Percentiles rank a stretch among this genome's conserved stretches.
phyloP scores from a whole-genome alignment of 345 rosid species.

The Fremontodendron californicum region DNA sequence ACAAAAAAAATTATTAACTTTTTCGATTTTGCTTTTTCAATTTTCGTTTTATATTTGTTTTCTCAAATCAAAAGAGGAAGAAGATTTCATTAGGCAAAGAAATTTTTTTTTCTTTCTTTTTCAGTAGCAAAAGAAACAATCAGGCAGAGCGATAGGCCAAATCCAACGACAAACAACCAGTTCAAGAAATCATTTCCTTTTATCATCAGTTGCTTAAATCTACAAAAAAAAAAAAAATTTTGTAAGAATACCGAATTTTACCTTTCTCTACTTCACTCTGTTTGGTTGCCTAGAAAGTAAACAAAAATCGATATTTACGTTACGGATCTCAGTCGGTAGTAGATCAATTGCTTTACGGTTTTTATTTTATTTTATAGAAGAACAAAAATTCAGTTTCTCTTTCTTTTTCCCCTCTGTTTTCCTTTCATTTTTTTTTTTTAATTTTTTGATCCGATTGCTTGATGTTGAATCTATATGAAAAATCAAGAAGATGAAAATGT shows the following conservation, averaged over 20 bases:
- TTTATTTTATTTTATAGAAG: background rate
- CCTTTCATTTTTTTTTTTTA: background rate
- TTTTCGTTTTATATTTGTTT: background rate
- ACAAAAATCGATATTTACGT: background rate
- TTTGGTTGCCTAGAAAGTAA: conserved; percentile 8
- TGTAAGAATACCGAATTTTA: background rate
- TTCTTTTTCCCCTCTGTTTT: background rate
- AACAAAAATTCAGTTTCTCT: background rate
- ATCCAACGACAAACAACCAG: background rate
- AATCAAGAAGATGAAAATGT: too few relatives aligned
- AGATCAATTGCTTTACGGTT: background rate
- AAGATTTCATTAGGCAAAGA: background rate
- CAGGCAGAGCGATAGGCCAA: background rate
- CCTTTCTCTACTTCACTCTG: background rate
- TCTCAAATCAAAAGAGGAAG: background rate
- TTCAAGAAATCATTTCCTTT: background rate
- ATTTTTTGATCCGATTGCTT: conserved; percentile 1
- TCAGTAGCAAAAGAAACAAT: background rate
- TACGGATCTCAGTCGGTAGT: background rate
- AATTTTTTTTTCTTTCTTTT: background rate
- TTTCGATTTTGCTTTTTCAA: background rate
- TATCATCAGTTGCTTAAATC: background rate
- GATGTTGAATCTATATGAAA: too few relatives aligned
- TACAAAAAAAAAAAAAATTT: background rate
- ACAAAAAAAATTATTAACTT: too few relatives aligned